Conservation (phyloP, 2,329 filamentous ascomycete species). For the Nigrograna mackinnonii region DNA sequence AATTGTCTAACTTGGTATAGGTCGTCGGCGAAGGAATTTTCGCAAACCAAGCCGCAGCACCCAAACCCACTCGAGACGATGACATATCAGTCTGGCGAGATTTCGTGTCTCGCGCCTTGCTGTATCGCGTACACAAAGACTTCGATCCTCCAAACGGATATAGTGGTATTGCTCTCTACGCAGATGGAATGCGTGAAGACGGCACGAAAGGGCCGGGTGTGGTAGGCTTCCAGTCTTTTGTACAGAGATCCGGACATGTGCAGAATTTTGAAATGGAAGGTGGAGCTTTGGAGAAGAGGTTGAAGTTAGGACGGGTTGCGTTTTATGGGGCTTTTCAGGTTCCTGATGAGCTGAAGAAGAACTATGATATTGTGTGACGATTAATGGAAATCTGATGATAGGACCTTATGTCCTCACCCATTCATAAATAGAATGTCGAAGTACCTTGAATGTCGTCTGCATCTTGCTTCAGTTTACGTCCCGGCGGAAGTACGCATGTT, state of each 20-base stretch:
- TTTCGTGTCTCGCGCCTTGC: conserved; percentile 17
- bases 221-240: conserved; percentile 24
- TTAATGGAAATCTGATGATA: no score
- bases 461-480: no score
- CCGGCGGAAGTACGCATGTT: no score
- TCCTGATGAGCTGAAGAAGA: conserved; percentile 18
- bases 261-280: conserved; percentile 23
- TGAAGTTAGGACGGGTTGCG: conserved; percentile 19
- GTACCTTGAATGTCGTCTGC: no score
- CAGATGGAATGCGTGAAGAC: conserved; percentile 18
- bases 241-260: conserved; percentile 15
- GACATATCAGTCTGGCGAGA: conserved; percentile 16
- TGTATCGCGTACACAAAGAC: conserved; percentile 21
- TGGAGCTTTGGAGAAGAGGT: conserved; percentile 11
- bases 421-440: no score
- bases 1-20: no score
- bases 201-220: conserved; percentile 16
- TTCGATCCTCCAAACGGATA: conserved; percentile 22
- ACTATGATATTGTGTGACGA: conserved; percentile 13
- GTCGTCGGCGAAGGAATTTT: conserved; percentile 24
- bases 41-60: conserved; percentile 10
- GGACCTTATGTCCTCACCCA: no score
- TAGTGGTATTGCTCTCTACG: conserved; percentile 23
- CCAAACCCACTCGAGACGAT: conserved; percentile 10
- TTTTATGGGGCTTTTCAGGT: conserved; percentile 25